Evolutionary conservation across 768 basidiomycete genomes (phyloP), one percentile per base, ranked within the genome.

Genomic region (Mycena filopes): DNA sequence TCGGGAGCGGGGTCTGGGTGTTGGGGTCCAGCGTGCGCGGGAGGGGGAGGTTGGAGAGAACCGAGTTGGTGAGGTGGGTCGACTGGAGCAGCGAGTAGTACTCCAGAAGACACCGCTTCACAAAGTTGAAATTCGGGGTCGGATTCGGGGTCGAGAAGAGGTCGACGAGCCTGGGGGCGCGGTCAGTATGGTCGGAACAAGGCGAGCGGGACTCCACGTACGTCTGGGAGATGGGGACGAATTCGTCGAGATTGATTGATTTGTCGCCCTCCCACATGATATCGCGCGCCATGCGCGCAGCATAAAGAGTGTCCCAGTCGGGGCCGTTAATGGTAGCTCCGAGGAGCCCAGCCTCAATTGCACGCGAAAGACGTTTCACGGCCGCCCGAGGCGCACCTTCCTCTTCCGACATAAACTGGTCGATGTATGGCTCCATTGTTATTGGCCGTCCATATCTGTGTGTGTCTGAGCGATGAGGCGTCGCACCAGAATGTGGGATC

Each of bases 261-360:
- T 85, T 84, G 63, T 95, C 91, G 63, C 88, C 84, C 71, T 91
- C 90, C 95, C 95, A 99, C n/a, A 99, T 81, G 41, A 99, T 79
- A 73, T 98, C 94, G 55, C 94, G 84, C 16, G 96, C 95, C 92
- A 97, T 98, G 60, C 93, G 88, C 9, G 95, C 96, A 38, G 88
- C 89, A 76, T 92, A 94, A 6, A 98, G 82, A 0, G 94, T 93
- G 65, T 97, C 93, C 96, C 98, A 99, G 76, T 98, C 94, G 33
- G 93, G 90, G 15, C 95, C 93, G 74, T 99, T 99, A 63, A 99
- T 86, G 9, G 93, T 98, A 40, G 90, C 80, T 76, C 87, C 86
- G 25, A 89, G 75, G 65, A 99, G 80, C 72, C 89, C 87, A 13
- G 75, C 74, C 77, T 94, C 90, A 59, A 98, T 89, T 26, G 81